Conservation (phyloP, 2,329 filamentous ascomycete species). For the Drechslerella dactyloides region DNA sequence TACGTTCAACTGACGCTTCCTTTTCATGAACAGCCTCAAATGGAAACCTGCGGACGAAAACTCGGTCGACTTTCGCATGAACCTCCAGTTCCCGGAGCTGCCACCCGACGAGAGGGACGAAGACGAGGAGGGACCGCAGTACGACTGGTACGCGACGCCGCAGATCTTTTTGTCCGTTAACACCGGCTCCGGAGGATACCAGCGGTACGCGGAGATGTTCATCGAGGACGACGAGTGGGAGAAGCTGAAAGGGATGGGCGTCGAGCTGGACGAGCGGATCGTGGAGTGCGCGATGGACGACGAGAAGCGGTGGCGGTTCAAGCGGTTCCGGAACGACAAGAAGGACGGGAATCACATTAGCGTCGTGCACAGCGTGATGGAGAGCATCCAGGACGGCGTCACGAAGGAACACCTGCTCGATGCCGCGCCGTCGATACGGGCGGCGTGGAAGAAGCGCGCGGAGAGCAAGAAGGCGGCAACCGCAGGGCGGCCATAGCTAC, state of each 20-base stretch:
- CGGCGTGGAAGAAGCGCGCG: conserved; percentile 75
- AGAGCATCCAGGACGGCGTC: conserved; percentile 86
- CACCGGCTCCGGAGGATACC: conserved; percentile 62
- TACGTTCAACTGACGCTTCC: conserved; percentile 54
- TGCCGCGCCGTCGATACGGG: conserved; percentile 73
- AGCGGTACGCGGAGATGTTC: conserved; percentile 70
- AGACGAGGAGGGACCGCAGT: conserved; percentile 55
- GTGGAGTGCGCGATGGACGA: conserved; percentile 88
- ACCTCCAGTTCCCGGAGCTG: conserved; percentile 75
- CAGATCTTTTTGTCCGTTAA: conserved; percentile 45
- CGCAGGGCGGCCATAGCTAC: background rate
- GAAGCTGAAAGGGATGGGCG: conserved; percentile 71
- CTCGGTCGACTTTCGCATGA: conserved; percentile 87
- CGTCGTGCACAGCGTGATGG: conserved; percentile 83
- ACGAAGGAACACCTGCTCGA: conserved; percentile 79
- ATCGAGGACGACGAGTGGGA: conserved; percentile 84
- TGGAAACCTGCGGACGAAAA: conserved; percentile 98
- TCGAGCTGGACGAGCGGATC: conserved; percentile 83
- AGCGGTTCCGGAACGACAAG: conserved; percentile 93
- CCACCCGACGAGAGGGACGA: conserved; percentile 71
- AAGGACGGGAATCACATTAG: conserved; percentile 84
- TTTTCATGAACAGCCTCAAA: conserved; percentile 77
- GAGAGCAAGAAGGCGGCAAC: conserved; percentile 4
- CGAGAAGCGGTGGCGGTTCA: conserved; percentile 78
- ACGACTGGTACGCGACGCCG: conserved; percentile 49